Percentiles rank a stretch among this genome's conserved stretches.
These are phyloP conservation scores for Verticillium tricorpus DNA, from an alignment of 2,329 filamentous ascomycete species.

Conservation along the genomic window DNA sequence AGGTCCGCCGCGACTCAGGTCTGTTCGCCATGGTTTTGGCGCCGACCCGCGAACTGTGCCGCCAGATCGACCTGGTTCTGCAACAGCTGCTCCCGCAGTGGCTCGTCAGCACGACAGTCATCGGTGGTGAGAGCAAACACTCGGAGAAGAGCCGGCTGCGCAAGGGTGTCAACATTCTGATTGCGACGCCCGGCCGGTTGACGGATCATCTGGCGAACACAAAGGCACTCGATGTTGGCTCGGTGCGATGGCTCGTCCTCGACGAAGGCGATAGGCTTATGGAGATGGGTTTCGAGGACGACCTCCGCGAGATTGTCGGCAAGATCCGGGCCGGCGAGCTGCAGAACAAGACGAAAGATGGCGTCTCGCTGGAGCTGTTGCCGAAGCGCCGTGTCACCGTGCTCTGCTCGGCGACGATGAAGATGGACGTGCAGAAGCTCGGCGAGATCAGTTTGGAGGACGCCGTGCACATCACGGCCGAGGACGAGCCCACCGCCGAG, in stretches of 20 bases:
- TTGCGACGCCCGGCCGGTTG: slow-evolving; percentile 88
- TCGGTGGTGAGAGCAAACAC: slow-evolving; percentile 64
- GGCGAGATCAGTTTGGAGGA: slow-evolving; percentile 95
- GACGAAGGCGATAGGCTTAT: slow-evolving; percentile 98
- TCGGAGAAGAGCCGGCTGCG: slow-evolving; percentile 88
- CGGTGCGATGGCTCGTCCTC: slow-evolving; percentile 87
- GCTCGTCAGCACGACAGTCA: slow-evolving; percentile 86
- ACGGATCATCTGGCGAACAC: slow-evolving; percentile 93
- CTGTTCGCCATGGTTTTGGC: slow-evolving; percentile 92
- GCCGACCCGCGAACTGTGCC: slow-evolving; percentile 88
- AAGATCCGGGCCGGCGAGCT: slow-evolving; percentile 65
- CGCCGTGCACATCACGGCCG: slow-evolving; percentile 77
- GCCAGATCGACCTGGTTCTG: slow-evolving; percentile 85
- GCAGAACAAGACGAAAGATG: slow-evolving; percentile 54
- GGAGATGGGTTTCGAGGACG: slow-evolving; percentile 96
- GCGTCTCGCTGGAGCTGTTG: slow-evolving; percentile 56
- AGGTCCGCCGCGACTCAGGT: slow-evolving; percentile 77
- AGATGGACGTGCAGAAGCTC: slow-evolving; percentile 91
- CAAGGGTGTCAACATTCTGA: slow-evolving; percentile 92
- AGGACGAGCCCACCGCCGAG: slow-evolving; percentile 39
- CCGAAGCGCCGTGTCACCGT: slow-evolving; percentile 78
- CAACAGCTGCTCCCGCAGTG: slow-evolving; percentile 85
- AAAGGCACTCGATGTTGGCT: slow-evolving; percentile 79
- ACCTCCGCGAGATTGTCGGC: slow-evolving; percentile 80
- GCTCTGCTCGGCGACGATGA: slow-evolving; percentile 94